These are phyloP conservation scores for Mucor indicus DNA, from an alignment of 371 early-diverging fungal species.

Conservation along the genomic window DNA sequence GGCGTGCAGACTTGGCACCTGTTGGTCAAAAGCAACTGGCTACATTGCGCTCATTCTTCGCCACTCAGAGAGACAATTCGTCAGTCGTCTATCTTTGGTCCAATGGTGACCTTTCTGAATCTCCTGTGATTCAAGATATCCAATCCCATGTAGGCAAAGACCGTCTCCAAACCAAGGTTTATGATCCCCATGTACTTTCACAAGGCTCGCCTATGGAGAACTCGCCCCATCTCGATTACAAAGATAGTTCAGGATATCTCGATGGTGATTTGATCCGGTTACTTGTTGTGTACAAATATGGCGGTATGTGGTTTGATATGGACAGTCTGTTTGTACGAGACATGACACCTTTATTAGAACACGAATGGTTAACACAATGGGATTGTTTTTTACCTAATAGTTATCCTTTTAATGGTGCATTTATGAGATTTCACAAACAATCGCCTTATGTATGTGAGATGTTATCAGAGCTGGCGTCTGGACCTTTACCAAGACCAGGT, in stretches of 20 bases:
- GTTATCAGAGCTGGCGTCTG: constrained; percentile 47
- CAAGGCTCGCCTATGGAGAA: constrained; percentile 46
- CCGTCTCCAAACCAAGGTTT: constrained; percentile 29
- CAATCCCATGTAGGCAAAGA: constrained; percentile 33
- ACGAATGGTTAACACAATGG: constrained; percentile 54
- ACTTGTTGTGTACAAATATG: constrained; percentile 46
- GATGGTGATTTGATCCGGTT: constrained; percentile 54
- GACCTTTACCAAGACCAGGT: constrained; percentile 43
- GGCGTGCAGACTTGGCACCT: constrained; percentile 47
- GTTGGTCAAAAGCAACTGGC: constrained; percentile 49
- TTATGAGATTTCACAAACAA: constrained; percentile 47
- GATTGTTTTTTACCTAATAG: constrained; percentile 51
- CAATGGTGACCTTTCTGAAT: constrained; percentile 41
- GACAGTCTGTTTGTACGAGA: constrained; percentile 50
- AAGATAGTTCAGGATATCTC: constrained; percentile 47
- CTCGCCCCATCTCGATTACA: constrained; percentile 37
- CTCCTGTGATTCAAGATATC: constrained; percentile 36
- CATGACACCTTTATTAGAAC: constrained; percentile 47
- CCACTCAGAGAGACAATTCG: constrained; percentile 39
- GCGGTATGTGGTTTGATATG: constrained; percentile 62
- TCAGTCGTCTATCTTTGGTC: constrained; percentile 48
- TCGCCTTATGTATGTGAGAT: constrained; percentile 55
- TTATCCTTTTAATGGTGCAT: constrained; percentile 54
- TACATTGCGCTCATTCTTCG: constrained; percentile 46
- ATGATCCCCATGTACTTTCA: constrained; percentile 35